Conservation (phyloP, 78 protist species). For the Andalucia godoyi region DNA sequence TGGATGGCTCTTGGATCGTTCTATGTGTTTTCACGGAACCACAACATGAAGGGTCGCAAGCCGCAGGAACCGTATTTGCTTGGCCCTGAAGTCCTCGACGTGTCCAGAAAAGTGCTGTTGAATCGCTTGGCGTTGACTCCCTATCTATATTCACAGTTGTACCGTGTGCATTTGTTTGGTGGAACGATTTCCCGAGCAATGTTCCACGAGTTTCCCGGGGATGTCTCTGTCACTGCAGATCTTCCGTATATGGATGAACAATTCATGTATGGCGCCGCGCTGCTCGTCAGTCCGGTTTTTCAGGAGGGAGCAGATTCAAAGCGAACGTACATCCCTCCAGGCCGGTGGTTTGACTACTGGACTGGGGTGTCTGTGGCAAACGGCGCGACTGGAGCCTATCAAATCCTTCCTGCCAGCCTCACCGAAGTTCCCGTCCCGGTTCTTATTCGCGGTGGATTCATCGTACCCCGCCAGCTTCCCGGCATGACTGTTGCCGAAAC, state of each 20-base stretch:
- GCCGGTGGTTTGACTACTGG: not conserved
- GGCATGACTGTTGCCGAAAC: not conserved
- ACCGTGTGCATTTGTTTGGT: not conserved
- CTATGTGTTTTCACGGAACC: slow-evolving; percentile 19
- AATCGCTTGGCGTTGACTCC: slow-evolving; percentile 1
- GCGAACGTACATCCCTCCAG: not conserved
- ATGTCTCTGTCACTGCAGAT: too few species aligned
- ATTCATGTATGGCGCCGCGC: slow-evolving; percentile 5
- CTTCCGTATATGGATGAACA: not conserved
- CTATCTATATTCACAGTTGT: not conserved
- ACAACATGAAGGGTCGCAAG: not conserved
- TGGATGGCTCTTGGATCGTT: slow-evolving; percentile 13
- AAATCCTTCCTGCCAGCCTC: too few species aligned
- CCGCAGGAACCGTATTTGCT: slow-evolving; percentile 1
- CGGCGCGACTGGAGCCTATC: not conserved
- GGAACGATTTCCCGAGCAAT: not conserved
- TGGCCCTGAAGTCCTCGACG: not conserved
- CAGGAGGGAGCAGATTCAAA: not conserved
- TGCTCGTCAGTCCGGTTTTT: slow-evolving; percentile 11
- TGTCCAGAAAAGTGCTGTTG: not conserved
- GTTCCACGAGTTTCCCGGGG: not conserved
- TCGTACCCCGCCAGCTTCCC: not conserved
- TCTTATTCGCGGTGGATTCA: not conserved
- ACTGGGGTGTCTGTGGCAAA: not conserved
- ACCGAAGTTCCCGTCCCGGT: not conserved